A percentile compares a stretch with the other conserved stretches of the same genome.
phyloP scores from a whole-genome alignment of 352 stramenopile genomes.

The Pythium volutum region DNA sequence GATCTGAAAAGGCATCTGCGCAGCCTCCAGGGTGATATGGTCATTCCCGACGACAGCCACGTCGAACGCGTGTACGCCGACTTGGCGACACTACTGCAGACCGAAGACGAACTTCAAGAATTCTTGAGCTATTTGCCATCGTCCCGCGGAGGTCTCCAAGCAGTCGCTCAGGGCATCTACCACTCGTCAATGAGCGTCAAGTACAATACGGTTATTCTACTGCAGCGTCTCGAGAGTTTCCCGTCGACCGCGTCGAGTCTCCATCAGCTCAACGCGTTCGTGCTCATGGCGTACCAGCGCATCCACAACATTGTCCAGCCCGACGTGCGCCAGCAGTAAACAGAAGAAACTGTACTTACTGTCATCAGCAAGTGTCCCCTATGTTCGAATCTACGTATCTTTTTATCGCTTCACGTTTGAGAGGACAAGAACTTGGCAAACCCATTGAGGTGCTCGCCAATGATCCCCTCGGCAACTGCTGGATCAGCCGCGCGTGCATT shows the following conservation, averaged over 20 bases:
- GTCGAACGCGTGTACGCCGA: conserved; percentile 84
- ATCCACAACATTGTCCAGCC: conserved; percentile 78
- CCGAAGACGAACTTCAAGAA: conserved; percentile 76
- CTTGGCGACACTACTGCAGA: conserved; percentile 69
- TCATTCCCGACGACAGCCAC: conserved; percentile 72
- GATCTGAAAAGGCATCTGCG: conserved; percentile 82
- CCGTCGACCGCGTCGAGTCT: conserved; percentile 70
- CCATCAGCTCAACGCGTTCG: conserved; percentile 67
- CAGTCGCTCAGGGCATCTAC: conserved; percentile 83
- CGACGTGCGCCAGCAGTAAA: conserved; percentile 29
- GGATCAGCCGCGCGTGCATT: neutral
- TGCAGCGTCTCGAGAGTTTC: conserved; percentile 84
- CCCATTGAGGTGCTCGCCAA: conserved; percentile 48
- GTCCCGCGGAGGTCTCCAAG: conserved; percentile 73
- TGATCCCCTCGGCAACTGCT: conserved; percentile 26
- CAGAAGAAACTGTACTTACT: too few species aligned
- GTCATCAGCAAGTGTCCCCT: neutral
- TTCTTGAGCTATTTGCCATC: conserved; percentile 81
- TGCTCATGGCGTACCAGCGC: conserved; percentile 82
- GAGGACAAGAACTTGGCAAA: conserved; percentile 49
- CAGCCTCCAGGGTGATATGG: conserved; percentile 67
- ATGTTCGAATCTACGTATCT: too few species aligned
- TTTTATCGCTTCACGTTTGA: conserved; percentile 20
- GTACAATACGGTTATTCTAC: conserved; percentile 83
- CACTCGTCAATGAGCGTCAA: conserved; percentile 86